Evolutionary conservation across 1,139 yeast genomes (phyloP), one percentile per base, ranked within the genome.

Genomic region (Petasospora rhodanensis): DNA sequence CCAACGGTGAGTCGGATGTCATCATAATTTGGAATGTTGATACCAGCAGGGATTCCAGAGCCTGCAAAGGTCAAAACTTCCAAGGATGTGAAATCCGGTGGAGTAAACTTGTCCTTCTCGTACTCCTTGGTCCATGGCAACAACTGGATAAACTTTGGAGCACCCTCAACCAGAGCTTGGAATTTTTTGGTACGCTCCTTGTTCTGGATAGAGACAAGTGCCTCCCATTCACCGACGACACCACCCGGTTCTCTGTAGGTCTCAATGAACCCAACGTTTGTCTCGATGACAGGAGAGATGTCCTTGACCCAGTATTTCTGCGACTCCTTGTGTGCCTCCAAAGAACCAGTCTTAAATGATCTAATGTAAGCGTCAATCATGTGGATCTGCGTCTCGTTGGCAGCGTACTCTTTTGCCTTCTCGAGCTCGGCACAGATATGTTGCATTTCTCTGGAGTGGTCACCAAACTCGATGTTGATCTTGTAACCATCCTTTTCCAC

Each of bases 211-310:
- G 95, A 93, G 24, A 86, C 93, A 29, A 86, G 64, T 21, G 95
- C 87, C 62, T 86, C 95, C 91, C 93, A 86, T 61, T 86, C 96
- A 40, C 95, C 96, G 54, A 91, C 75, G 28, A 85, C 86, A 30
- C 95, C 95, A 14, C 89, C 74, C 12, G 95, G 95, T 55, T 85
- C 96, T 58, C 96, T 71, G 61, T 86, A 86, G 19, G 95, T 85
- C 62, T 86, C 96, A 50, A 86, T 85, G 55, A 85, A 86, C 0
- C 96, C 96, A 48, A 85, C 75, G 54, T 86, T 84, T 28, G 91
- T 78, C 59, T 86, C 96, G 18, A 86, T 89, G 22, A 65, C 65
- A 11, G 96, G 96, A 7, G 85, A 80, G 35, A 83, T 60, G 55
- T 86, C 95, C 54, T 83, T 82, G 39, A 86, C 94, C 95, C 96